Base-by-base conservation (phyloP, 148 eudicot species). In the Amaranthus palmeri region DNA sequence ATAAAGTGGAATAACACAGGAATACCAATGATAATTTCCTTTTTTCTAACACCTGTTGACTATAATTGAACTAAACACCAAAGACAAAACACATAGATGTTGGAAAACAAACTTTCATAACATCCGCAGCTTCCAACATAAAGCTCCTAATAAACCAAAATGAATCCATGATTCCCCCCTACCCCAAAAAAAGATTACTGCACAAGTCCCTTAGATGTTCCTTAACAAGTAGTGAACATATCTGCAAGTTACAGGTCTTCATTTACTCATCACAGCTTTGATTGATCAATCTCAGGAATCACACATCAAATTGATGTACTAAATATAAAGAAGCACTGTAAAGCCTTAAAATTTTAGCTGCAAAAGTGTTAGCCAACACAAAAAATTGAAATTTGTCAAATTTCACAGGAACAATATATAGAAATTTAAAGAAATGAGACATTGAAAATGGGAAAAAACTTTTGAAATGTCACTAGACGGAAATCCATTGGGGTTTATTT, bases 351-450 rank as follows among this genome's bases (percentile, higher is more conserved):
- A 42, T 10, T 40, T 61, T 65, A 65, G 69, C 54, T 9, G 69
- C 68, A 47, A 40, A 10, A 48, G 36, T 65, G 68, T 15, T 65
- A 9, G 43, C 69, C 69, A 65, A 9, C 42, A 36, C 69, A 4
- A n/a, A 7, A 62, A 47, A 10, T 48, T 45, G 1, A 25, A 25
- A 25, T 25, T 25, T 25, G 48, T 40, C 10, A 10, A 8, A 48
- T 17, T 47, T 3, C 15, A 65, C 43, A 48, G 11, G n/a, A 49
- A 3, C 69, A 47, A 7, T 40, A 65, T 52, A 63, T 45, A 47
- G 53, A 36, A 14, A 65, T 45, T 65, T 41, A 65, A 65, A 54
- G 45, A 54, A 48, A 65, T n/a, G 10, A 65, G 68, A 45, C 68
- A 65, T 25, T 25, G 36, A 25, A 25, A 47, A 65, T 47, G 14